These are phyloP conservation scores for Toxoplasma gondii DNA, from an alignment of 169 alveolate genomes.

Conservation along the genomic window DNA sequence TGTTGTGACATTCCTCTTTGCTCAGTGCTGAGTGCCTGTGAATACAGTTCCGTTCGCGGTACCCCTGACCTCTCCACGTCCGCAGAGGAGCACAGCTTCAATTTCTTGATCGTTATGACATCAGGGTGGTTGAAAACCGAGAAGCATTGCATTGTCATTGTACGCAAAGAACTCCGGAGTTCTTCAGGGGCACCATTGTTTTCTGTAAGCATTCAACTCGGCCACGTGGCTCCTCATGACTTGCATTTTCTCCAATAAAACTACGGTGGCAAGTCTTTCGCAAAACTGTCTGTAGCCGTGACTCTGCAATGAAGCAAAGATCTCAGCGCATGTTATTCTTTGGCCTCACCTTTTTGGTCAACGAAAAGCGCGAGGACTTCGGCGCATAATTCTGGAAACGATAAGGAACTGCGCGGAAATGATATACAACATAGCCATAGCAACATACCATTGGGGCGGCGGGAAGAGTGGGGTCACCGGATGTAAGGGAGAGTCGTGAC, in stretches of 20 bases:
- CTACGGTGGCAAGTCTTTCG: neutral
- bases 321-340: too few relatives aligned
- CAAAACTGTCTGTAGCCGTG: neutral
- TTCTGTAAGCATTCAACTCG: neutral
- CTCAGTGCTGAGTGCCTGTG: neutral
- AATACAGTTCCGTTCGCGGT: neutral
- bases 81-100: neutral
- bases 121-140: neutral
- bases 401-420: neutral
- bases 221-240: neutral
- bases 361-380: constrained; percentile 37
- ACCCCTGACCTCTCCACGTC: neutral
- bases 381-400: neutral
- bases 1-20: neutral
- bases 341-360: constrained; percentile 8
- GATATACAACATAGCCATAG: neutral
- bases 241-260: neutral
- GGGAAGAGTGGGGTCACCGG: neutral
- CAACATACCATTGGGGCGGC: neutral
- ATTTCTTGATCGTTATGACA: neutral
- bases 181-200: neutral
- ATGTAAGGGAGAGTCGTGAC: neutral
- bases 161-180: neutral
- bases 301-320: too few relatives aligned
- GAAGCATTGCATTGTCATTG: neutral